Evolutionary conservation across 2,329 filamentous ascomycete species (phyloP).

Genomic region (Rutstroemia sp.): DNA sequence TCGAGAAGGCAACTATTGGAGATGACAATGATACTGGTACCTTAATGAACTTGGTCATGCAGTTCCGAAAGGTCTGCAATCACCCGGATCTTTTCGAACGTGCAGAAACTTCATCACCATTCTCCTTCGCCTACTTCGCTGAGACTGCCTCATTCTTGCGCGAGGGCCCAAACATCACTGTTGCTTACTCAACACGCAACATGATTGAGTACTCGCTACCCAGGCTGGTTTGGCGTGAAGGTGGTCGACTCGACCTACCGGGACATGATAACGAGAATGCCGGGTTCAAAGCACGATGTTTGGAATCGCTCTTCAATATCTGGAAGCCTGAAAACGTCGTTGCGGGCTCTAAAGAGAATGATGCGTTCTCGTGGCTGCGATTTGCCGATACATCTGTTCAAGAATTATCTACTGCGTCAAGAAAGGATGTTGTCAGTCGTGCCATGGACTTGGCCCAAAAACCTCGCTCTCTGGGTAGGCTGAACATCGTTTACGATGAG

Average conservation of each 20-base stretch:
- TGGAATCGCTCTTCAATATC: slow-evolving; percentile 81
- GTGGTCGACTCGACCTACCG: slow-evolving; percentile 67
- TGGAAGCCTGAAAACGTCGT: slow-evolving; percentile 76
- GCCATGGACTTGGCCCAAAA: slow-evolving; percentile 53
- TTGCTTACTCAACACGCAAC: slow-evolving; percentile 83
- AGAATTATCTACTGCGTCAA: slow-evolving; percentile 65
- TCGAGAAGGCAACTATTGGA: slow-evolving; percentile 91
- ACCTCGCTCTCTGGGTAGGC: slow-evolving; percentile 52
- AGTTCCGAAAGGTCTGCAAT: slow-evolving; percentile 99
- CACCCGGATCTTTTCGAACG: slow-evolving; percentile 96
- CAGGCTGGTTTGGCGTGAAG: slow-evolving; percentile 72
- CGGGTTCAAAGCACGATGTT: slow-evolving; percentile 72
- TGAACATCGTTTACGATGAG: slow-evolving; percentile 66
- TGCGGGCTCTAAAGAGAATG: slow-evolving; percentile 50
- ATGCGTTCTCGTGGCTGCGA: slow-evolving; percentile 81
- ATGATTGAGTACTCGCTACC: slow-evolving; percentile 80
- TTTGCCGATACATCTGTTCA: slow-evolving; percentile 72
- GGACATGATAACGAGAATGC: slow-evolving; percentile 66
- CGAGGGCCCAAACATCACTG: slow-evolving; percentile 71
- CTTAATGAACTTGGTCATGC: slow-evolving; percentile 98
- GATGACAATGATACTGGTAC: slow-evolving; percentile 94
- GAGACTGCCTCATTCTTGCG: slow-evolving; percentile 94
- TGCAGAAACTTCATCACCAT: slow-evolving; percentile 81
- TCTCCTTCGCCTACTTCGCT: slow-evolving; percentile 78
- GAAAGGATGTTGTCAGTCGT: slow-evolving; percentile 65